Base-by-base conservation (phyloP, 805 yeast species). In the Myxozyma lipomycoides region DNA sequence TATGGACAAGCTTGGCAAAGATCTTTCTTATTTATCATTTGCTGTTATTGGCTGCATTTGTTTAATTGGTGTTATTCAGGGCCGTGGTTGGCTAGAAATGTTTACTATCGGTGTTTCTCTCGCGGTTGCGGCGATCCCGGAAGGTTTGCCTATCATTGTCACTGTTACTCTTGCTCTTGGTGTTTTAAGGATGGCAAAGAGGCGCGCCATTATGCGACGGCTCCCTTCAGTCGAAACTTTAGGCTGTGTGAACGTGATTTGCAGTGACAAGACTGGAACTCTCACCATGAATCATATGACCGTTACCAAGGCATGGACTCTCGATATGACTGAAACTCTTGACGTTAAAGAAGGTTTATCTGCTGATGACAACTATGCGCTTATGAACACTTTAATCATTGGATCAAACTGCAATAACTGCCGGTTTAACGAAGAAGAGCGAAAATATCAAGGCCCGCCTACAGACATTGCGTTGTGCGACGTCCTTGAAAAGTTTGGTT, bases 81-180 rank as follows among this genome's bases (percentile, higher is more conserved):
- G 98, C 43, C 84, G 95, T 56, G 78, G 86, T 7, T 90, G 97
- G 96, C 76, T 93, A 51, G 98, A 93, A 57, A 93, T 95, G 97
- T 91, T 93, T 71, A 96, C 91, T 68, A 89, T 93, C 51, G 87
- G 96, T 1, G 99, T 93, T 7, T 89, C 97, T 1, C 75, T 93
- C 56, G 99, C 98, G 2, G 99, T 93, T 18, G 99, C 99, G 45
- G 98, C 98, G 2, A 93, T 93, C 61, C 99, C 99, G 3, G 99
- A 93, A 70, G 99, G 99, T 48, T 77, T 93, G 60, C 98, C 99
- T 0, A 93, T 93, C 62, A 93, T 93, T 67, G 98, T 93, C 37
- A 91, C 99, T 4, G 98, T 93, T 7, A 93, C 98, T 0, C 74
- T 93, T 56, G 99, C 98, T 0, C 74, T 93, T 21, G 98, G 98